Conservation (phyloP, 192 early-diverging fungal genomes). For the Coemansia sp. region DNA sequence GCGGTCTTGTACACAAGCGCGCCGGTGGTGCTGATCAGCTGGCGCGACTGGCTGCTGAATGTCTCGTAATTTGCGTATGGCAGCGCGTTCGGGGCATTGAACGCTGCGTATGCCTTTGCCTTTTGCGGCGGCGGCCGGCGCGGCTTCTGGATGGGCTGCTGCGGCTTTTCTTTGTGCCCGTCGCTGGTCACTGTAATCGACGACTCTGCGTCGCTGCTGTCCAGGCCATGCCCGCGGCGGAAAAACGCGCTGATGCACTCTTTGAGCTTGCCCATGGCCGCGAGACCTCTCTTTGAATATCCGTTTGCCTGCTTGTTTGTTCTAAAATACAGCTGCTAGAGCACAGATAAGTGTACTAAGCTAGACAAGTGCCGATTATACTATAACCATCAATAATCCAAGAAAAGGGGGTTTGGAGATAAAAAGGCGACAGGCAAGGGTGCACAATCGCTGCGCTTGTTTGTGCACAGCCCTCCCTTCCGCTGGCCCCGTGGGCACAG, state of each 20-base stretch:
- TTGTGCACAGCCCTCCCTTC: no score
- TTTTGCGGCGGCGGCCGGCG: not conserved
- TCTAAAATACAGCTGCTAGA: not conserved
- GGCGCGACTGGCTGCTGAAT: conserved; percentile 25
- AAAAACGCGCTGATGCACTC: not conserved
- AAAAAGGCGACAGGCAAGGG: no score
- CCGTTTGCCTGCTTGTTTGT: not conserved
- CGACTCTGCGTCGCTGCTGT: not conserved
- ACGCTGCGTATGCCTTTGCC: conserved; percentile 1
- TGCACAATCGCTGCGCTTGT: no score
- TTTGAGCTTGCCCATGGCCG: not conserved
- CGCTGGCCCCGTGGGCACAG: no score
- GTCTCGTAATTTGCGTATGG: conserved; percentile 28
- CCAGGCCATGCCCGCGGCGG: not conserved
- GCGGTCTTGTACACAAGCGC: conserved; percentile 37
- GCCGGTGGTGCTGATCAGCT: conserved; percentile 18
- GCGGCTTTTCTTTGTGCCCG: not conserved
- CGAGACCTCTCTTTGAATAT: no score
- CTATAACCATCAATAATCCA: no score
- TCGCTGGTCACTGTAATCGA: not conserved
- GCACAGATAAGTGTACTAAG: not conserved
- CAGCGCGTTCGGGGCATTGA: not conserved
- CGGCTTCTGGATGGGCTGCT: not conserved
- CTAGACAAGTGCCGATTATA: no score
- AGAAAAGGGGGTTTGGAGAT: no score